Base-by-base conservation (phyloP, 2,329 filamentous ascomycete genomes). In the Colletotrichum musicola region DNA sequence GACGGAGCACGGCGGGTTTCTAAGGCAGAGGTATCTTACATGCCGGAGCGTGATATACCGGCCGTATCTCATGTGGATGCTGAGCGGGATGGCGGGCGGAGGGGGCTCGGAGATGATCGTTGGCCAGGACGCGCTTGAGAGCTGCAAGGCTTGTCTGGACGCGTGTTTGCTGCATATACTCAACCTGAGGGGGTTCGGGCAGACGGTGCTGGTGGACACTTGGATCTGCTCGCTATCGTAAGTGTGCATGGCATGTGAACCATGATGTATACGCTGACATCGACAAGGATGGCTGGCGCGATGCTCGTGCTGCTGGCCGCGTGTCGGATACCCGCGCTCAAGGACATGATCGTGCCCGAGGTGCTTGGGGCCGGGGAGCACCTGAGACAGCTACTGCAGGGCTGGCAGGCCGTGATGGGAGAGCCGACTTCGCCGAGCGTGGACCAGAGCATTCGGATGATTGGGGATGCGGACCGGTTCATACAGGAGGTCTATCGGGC, bases 191-290 rank as follows among this genome's bases (percentile, higher is more conserved):
- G 81, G 81, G 0, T 86, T 84, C 62, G 77, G 81, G 0, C 85
- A 87, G 55, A 87, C 85, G 0, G 80, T 87, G 0, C 73, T 87
- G 40, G 80, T 87, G 1, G 85, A 87, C 71, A 85, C 84, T 0
- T 87, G 85, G 85, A 86, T 87, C 22, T 87, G 85, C 53, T 84
- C 84, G 0, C 71, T 87, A 0, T 86, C 84, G 84, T 86, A 75
- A 73, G 82, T 78, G 1, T 3, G 7, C 16, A 38, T 57, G 50
- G 12, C 30, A 22, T 22, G 22, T 10, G 30, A 42, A 42, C 2
- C 40, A 42, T 35, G 13, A 42, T 6, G 14, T 14, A 2, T 14
- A 42, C 6, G 16, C 40, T 14, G 13, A n/a, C 40, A 4, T 42
- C 4, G 20, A 4, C 27, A 84, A 84, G 83, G 0, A 85, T 85